Evolutionary conservation across 768 basidiomycete genomes (phyloP).

Genomic region (Boletus sensibilis): DNA sequence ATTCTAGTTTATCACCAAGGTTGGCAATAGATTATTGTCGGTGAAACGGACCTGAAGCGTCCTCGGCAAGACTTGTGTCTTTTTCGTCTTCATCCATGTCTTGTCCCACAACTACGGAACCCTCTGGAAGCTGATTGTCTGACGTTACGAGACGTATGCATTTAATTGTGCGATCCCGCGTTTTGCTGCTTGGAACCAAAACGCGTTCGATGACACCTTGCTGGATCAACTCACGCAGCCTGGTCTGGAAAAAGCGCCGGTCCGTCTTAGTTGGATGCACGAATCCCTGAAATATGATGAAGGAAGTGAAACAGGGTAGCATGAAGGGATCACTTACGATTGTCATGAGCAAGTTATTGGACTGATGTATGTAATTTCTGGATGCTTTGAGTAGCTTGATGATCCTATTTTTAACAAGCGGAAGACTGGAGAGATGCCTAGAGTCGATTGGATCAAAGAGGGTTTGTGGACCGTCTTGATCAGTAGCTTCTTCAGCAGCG

Average conservation of each 20-base stretch:
- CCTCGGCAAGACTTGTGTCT: constrained; percentile 31
- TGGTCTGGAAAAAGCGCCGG: constrained; percentile 77
- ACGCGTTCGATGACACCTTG: constrained; percentile 76
- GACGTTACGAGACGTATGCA: constrained; percentile 64
- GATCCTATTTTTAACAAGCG: constrained; percentile 68
- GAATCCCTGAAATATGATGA: constrained; percentile 57
- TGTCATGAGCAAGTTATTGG: constrained; percentile 72
- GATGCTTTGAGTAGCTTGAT: constrained; percentile 70
- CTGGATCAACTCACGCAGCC: constrained; percentile 70
- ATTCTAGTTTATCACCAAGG: not conserved
- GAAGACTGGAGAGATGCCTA: constrained; percentile 72
- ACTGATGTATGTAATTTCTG: constrained; percentile 66
- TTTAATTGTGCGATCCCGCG: constrained; percentile 47
- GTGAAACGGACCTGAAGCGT: constrained; percentile 31
- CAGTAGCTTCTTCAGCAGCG: constrained; percentile 22
- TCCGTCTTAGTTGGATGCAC: constrained; percentile 70
- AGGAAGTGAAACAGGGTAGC: not conserved
- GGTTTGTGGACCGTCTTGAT: constrained; percentile 30
- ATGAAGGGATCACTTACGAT: constrained; percentile 50
- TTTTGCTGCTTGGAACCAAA: constrained; percentile 58
- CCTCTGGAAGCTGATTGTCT: constrained; percentile 36
- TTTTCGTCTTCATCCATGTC: constrained; percentile 43
- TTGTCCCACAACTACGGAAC: constrained; percentile 36
- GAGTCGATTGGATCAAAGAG: constrained; percentile 74
- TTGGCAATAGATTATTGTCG: not conserved